These are phyloP conservation scores for Poa pratensis DNA, from an alignment of 176 grass and related monocot species.

Conservation along the genomic window DNA sequence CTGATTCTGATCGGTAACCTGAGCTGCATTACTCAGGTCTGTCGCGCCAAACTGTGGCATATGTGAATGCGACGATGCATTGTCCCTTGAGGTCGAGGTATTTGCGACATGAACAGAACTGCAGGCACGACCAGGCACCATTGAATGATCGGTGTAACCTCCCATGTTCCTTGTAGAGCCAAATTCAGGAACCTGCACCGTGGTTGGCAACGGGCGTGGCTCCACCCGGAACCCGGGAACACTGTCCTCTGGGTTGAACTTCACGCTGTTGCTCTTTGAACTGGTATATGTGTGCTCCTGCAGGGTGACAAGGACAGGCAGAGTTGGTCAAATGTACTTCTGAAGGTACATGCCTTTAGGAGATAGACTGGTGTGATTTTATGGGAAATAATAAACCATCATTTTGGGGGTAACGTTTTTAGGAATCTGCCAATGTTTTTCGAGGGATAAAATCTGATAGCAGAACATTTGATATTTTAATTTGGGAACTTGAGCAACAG, in stretches of 20 bases:
- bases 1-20: constrained; percentile 49
- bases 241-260: constrained; percentile 54
- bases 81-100: constrained; percentile 44
- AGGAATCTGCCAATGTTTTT: constrained; percentile 4
- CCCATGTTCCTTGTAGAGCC: constrained; percentile 42
- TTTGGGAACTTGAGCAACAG: not conserved
- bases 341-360: constrained; percentile 10
- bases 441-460: not conserved
- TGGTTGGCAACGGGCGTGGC: constrained; percentile 16
- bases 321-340: constrained; percentile 16
- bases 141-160: constrained; percentile 28
- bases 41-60: constrained; percentile 35
- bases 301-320: constrained; percentile 19
- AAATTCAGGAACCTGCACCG: constrained; percentile 40
- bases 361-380: not conserved
- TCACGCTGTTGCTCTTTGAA: constrained; percentile 62
- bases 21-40: constrained; percentile 40
- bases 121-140: constrained; percentile 37
- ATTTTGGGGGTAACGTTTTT: constrained; percentile 21
- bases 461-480: not conserved
- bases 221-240: constrained; percentile 57
- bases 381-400: not conserved
- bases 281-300: constrained; percentile 56
- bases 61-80: constrained; percentile 51
- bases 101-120: constrained; percentile 63